These are phyloP conservation scores for Colletotrichum chlorophyti DNA, from an alignment of 2,329 filamentous ascomycete species.

Conservation along the genomic window DNA sequence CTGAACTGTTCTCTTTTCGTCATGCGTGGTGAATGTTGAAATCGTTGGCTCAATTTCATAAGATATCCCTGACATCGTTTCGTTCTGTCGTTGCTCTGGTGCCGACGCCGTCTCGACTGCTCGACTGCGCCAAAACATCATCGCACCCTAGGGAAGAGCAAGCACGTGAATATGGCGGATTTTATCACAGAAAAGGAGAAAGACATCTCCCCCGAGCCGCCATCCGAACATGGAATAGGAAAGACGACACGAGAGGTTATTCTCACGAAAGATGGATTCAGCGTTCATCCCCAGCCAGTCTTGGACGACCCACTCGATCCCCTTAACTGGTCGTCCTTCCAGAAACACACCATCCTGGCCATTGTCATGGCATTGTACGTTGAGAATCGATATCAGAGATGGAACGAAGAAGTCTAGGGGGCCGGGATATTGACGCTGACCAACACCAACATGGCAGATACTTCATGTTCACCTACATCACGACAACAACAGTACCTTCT, in stretches of 20 bases:
- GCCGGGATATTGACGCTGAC: background rate
- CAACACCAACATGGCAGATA: slow-evolving; percentile 44
- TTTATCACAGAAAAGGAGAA: slow-evolving; percentile 19
- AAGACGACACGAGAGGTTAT: slow-evolving; percentile 25
- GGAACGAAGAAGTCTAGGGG: too few species aligned
- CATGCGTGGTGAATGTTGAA: background rate
- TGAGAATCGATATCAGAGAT: too few species aligned
- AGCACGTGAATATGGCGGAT: slow-evolving; percentile 10
- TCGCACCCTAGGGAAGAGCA: background rate
- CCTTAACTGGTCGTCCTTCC: slow-evolving; percentile 56
- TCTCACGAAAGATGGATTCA: slow-evolving; percentile 34
- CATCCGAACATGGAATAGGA: slow-evolving; percentile 2
- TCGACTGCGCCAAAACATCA: background rate
- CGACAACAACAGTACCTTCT: slow-evolving; percentile 61
- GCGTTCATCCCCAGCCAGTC: slow-evolving; percentile 44
- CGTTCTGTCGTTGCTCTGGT: background rate
- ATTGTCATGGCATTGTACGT: slow-evolving; percentile 61
- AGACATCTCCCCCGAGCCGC: background rate
- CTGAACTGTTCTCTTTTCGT: too few species aligned
- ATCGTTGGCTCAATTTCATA: background rate
- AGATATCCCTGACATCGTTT: background rate
- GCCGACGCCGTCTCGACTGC: background rate
- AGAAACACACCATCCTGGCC: slow-evolving; percentile 55
- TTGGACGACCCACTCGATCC: slow-evolving; percentile 55
- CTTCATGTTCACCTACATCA: slow-evolving; percentile 65